Percentiles rank a stretch among this genome's conserved stretches.
Conservation (phyloP, 2,329 filamentous ascomycete genomes). For the Daldinia eschscholtzii region DNA sequence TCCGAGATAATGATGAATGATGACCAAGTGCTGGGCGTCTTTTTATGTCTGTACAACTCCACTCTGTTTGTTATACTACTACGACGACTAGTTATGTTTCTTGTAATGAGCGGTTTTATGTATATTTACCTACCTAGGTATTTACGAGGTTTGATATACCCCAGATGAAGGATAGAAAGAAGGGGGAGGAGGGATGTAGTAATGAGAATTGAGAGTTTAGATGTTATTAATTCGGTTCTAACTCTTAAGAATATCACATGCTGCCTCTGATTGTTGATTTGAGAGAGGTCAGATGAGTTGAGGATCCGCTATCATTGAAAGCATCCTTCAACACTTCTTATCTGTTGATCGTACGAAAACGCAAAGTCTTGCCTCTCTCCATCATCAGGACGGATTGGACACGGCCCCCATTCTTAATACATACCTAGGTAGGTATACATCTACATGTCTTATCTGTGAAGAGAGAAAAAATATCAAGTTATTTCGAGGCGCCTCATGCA, state of each 20-base stretch:
- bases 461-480: no score
- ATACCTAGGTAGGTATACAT: no score
- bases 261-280: background rate
- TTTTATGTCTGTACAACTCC: background rate
- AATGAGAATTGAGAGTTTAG: background rate
- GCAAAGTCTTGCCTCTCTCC: no score
- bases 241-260: background rate
- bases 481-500: no score
- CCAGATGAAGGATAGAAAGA: background rate
- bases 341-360: no score
- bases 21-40: conserved; percentile 19
- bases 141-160: background rate
- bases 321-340: no score
- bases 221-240: background rate
- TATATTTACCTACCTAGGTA: background rate
- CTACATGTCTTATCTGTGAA: no score
- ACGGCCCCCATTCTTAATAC: no score
- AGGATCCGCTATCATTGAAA: no score
- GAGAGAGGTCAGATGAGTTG: background rate
- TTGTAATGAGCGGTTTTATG: background rate
- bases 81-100: conserved; percentile 1
- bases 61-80: conserved; percentile 12
- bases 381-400: no score
- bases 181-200: background rate
- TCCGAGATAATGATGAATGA: conserved; percentile 18